Evolutionary conservation across 139 green algal species (phyloP).

Genomic region (Eudorina sp.): DNA sequence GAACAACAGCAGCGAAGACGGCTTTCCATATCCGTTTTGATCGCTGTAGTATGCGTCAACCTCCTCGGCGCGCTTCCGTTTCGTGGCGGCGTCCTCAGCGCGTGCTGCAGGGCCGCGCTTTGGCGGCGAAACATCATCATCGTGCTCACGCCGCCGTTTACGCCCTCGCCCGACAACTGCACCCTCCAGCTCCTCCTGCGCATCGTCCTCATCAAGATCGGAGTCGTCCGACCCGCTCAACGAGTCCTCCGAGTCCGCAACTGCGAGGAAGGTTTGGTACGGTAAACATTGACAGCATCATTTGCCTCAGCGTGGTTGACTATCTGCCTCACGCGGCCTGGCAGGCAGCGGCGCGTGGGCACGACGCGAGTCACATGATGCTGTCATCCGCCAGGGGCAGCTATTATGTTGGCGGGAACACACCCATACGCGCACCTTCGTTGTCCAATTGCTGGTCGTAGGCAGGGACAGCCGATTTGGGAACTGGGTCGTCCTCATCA

Average conservation of each 20-base stretch:
- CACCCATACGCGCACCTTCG: neutral
- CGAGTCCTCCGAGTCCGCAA: neutral
- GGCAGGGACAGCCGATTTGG: slow-evolving; percentile 30
- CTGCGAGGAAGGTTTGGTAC: neutral
- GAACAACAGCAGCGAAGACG: slow-evolving; percentile 79
- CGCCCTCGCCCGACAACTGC: neutral
- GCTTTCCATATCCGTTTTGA: slow-evolving; percentile 79
- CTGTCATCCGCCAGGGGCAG: too few relatives aligned
- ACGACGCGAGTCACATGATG: too few relatives aligned
- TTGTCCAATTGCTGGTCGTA: slow-evolving; percentile 40
- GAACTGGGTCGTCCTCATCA: slow-evolving; percentile 69
- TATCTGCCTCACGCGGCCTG: too few relatives aligned
- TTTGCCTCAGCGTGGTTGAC: too few relatives aligned
- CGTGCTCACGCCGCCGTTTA: slow-evolving; percentile 1
- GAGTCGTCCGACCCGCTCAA: slow-evolving; percentile 10
- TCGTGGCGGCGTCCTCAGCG: neutral
- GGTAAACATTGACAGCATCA: too few relatives aligned
- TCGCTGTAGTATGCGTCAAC: slow-evolving; percentile 73
- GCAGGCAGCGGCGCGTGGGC: too few relatives aligned
- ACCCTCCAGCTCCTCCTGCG: neutral
- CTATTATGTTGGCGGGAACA: too few relatives aligned
- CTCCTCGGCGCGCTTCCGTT: neutral
- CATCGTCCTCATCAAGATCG: slow-evolving; percentile 2
- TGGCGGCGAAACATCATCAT: neutral
- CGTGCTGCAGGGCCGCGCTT: slow-evolving; percentile 5